Evolutionary conservation across 2,329 filamentous ascomycete genomes (phyloP).

Genomic region (Neurospora sp.): DNA sequence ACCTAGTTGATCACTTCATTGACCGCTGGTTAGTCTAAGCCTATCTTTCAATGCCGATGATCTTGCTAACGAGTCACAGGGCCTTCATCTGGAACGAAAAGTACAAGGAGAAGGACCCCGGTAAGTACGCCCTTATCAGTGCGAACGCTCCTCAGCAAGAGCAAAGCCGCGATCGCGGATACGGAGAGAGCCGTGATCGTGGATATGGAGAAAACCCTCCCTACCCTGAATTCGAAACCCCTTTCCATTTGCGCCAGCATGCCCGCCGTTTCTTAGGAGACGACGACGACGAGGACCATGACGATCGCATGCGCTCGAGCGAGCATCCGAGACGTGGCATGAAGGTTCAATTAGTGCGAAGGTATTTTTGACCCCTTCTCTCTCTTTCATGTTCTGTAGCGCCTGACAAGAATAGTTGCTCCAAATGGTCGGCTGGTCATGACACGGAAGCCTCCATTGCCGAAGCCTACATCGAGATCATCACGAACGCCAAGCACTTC

Average conservation of each 20-base stretch:
- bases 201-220: background rate
- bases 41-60: background rate
- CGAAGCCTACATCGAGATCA: slow-evolving; percentile 71
- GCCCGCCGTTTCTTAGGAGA: slow-evolving; percentile 26
- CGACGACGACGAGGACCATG: slow-evolving; percentile 20
- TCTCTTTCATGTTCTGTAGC: background rate
- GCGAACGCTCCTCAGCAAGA: background rate
- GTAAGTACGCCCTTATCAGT: slow-evolving; percentile 34
- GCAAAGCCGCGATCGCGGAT: background rate
- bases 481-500: slow-evolving; percentile 59
- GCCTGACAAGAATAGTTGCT: slow-evolving; percentile 27
- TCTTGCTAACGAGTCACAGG: slow-evolving; percentile 23
- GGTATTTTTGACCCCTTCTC: slow-evolving; percentile 22
- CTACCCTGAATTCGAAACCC: background rate
- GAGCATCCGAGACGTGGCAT: slow-evolving; percentile 1
- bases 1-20: slow-evolving; percentile 67
- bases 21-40: slow-evolving; percentile 51
- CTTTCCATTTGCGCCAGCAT: background rate
- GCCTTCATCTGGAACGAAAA: slow-evolving; percentile 81
- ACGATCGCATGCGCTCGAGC: slow-evolving; percentile 9
- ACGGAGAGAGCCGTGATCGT: background rate
- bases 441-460: slow-evolving; percentile 66
- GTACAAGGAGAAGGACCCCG: slow-evolving; percentile 47
- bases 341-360: slow-evolving; percentile 37
- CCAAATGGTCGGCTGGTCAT: slow-evolving; percentile 43